Base-by-base conservation (phyloP, 108 stramenopile species). In the Nitzschia putrida region DNA sequence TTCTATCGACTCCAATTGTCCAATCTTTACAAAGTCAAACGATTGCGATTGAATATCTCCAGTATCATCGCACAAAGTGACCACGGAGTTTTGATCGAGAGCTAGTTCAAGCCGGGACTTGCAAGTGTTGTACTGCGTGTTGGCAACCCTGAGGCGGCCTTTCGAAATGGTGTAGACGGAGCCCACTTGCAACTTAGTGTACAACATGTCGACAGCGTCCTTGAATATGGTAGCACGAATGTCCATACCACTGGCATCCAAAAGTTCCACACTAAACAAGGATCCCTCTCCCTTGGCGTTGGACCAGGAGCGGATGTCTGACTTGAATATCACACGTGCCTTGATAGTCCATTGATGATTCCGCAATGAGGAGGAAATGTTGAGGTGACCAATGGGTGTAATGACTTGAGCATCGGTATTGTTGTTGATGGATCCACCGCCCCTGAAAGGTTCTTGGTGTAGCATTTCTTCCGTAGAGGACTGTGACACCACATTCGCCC, bases 171-270 rank as follows among this genome's bases (percentile, higher is more conserved):
- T 90, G 68, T 97, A 98, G n/a, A 97, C 95, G 42, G 80, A 68
- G n/a, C 90, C 93, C 52, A 85, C 85, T 82, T 96, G 84, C 50
- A 98, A 72, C 8, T 92, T 50, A 42, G 58, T 52, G 79, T 91
- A 85, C 65, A 90, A 97, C 69, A 91, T 95, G 26, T 97, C 96
- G 38, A 92, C 94, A 8, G 88, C 93, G 58, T 96, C 97, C 79
- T 97, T 97, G 87, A 98, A 98, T 67, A 98, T 91, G 55, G 98
- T 98, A 57, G 82, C 93, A 26, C 90, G 83, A 61, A 98, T 92
- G 79, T 98, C 98, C 49, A 79, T 78, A 5, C 95, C 96, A 9
- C 68, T 63, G 26, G 79, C 76, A 71, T 98, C 98, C 51, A 98
- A 74, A 18, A 98, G 74, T 61, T 93, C 95, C 26, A 97, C 67